Evolutionary conservation across 345 rosid genomes (phyloP).

Genomic region (Eutrema japonicum): DNA sequence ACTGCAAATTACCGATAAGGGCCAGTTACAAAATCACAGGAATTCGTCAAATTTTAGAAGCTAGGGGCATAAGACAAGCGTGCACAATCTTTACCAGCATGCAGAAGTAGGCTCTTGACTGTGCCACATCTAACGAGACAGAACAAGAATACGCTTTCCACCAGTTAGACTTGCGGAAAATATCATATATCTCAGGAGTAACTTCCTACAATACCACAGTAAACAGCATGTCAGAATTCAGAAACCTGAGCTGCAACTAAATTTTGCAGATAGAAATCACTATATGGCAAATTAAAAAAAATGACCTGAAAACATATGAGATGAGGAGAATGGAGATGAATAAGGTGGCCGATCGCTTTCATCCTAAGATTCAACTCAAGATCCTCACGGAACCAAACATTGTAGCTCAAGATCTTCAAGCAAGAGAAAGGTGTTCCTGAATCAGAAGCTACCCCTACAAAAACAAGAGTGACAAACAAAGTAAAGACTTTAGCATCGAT

Average conservation of each 20-base stretch:
- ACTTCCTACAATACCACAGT: constrained; percentile 67
- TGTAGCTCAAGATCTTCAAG: constrained; percentile 83
- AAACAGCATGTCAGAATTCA: neutral
- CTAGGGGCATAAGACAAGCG: neutral
- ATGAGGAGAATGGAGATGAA: constrained; percentile 84
- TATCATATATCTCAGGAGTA: constrained; percentile 66
- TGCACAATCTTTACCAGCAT: constrained; percentile 61
- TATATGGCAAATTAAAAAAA: neutral
- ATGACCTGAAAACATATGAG: constrained; percentile 89
- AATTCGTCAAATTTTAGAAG: neutral
- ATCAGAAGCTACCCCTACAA: constrained; percentile 46
- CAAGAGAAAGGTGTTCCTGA: constrained; percentile 47
- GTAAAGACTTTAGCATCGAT: constrained; percentile 7
- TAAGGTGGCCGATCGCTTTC: constrained; percentile 79
- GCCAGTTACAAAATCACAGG: constrained; percentile 15
- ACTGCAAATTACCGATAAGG: constrained; percentile 53
- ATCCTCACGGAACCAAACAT: constrained; percentile 98
- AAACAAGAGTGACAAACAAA: constrained; percentile 15
- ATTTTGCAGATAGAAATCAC: neutral
- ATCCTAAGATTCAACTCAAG: constrained; percentile 77
- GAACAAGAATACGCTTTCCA: constrained; percentile 85
- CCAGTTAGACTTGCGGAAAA: constrained; percentile 72
- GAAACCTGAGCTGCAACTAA: neutral
- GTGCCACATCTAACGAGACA: constrained; percentile 52
- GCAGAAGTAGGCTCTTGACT: constrained; percentile 69